A percentile compares a stretch with the other conserved stretches of the same genome.
Conservation (phyloP, 352 stramenopile genomes). For the Phytophthora foliorum region DNA sequence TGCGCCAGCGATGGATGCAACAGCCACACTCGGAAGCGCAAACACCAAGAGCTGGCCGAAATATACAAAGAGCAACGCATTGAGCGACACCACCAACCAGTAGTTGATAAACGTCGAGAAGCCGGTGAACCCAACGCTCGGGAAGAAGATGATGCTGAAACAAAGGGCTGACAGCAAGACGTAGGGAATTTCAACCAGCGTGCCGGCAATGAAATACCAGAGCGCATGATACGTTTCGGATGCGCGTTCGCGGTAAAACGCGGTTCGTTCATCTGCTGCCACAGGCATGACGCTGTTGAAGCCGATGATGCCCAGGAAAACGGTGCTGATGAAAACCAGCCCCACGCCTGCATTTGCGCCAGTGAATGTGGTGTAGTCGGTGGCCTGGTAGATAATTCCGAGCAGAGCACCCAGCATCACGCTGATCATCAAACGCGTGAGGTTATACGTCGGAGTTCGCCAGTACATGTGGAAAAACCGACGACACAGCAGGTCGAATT, state of each 20-base stretch:
- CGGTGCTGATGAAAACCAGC: conserved; percentile 84
- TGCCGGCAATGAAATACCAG: conserved; percentile 86
- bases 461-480: conserved; percentile 86
- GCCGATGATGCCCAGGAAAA: conserved; percentile 86
- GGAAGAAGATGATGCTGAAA: conserved; percentile 54
- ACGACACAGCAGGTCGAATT: conserved; percentile 58
- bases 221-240: conserved; percentile 91
- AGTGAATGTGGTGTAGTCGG: conserved; percentile 58
- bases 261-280: conserved; percentile 84
- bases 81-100: conserved; percentile 55
- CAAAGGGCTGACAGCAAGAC: conserved; percentile 46
- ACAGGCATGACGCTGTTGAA: conserved; percentile 87
- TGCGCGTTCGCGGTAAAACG: conserved; percentile 94
- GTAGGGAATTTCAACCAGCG: conserved; percentile 83
- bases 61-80: conserved; percentile 61
- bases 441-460: conserved; percentile 88
- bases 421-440: conserved; percentile 78
- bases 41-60: conserved; percentile 61
- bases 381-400: conserved; percentile 72
- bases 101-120: conserved; percentile 49
- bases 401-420: conserved; percentile 80
- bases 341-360: conserved; percentile 64
- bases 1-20: conserved; percentile 53
- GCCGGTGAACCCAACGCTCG: conserved; percentile 55
- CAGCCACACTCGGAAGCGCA: conserved; percentile 52